Evolutionary conservation across 768 basidiomycete genomes (phyloP).

Genomic region (Lactarius vividus): DNA sequence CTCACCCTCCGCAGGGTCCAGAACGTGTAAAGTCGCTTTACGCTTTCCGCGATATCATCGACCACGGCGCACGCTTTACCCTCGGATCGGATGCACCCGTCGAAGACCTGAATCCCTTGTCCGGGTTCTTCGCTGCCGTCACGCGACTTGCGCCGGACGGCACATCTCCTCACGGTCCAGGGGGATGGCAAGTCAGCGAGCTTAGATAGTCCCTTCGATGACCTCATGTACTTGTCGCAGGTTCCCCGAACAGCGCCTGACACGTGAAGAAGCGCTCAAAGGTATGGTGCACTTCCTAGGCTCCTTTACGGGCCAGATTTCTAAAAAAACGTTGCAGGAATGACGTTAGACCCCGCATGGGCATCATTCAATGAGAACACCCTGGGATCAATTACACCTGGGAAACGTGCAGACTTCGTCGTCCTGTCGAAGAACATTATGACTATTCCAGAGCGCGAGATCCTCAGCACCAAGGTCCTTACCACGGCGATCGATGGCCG

Average conservation of each 20-base stretch:
- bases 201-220: neutral
- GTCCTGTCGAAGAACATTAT: constrained; percentile 83
- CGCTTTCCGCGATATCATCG: constrained; percentile 74
- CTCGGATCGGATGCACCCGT: constrained; percentile 91
- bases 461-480: constrained; percentile 65
- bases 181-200: constrained; percentile 63
- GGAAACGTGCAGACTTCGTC: constrained; percentile 85
- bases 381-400: constrained; percentile 73
- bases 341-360: constrained; percentile 86
- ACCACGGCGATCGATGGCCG: constrained; percentile 79
- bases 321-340: constrained; percentile 45
- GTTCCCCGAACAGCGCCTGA: constrained; percentile 80
- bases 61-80: constrained; percentile 64
- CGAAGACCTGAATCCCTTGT: constrained; percentile 79
- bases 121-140: constrained; percentile 86
- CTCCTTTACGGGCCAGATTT: neutral
- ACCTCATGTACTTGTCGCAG: constrained; percentile 37
- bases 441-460: constrained; percentile 52
- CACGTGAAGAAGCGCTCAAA: constrained; percentile 71
- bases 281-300: constrained; percentile 39
- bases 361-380: constrained; percentile 75
- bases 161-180: constrained; percentile 74
- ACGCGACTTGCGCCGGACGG: constrained; percentile 69
- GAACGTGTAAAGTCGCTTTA: constrained; percentile 84
- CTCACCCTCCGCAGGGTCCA: constrained; percentile 52